A percentile compares a stretch with the other conserved stretches of the same genome.
phyloP scores from a whole-genome alignment of 352 stramenopile genomes.

The Phytopythium boreale region DNA sequence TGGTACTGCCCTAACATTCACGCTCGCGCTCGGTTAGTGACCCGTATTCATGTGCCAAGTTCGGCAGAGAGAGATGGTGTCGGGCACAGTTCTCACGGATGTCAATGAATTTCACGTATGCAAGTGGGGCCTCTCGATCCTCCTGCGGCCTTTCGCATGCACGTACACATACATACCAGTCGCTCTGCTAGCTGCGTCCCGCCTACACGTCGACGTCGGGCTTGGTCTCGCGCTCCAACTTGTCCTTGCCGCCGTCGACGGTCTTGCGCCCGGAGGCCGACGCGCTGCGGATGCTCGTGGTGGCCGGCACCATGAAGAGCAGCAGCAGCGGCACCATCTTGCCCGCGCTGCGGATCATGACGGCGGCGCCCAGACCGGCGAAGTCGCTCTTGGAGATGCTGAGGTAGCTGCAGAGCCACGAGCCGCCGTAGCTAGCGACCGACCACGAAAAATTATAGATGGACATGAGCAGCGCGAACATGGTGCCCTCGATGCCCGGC shows the following conservation, averaged over 20 bases:
- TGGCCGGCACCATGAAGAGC: conserved; percentile 71
- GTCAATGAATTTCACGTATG: no score
- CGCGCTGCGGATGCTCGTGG: conserved; percentile 62
- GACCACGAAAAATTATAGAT: conserved; percentile 88
- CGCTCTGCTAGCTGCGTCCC: background rate
- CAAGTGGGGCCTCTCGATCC: no score
- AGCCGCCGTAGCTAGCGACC: conserved; percentile 67
- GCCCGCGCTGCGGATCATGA: conserved; percentile 51
- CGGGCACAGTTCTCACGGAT: no score
- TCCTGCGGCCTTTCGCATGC: conserved; percentile 4
- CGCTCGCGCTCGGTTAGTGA: no score
- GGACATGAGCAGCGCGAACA: conserved; percentile 93
- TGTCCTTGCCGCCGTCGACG: conserved; percentile 5
- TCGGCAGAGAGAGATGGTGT: no score
- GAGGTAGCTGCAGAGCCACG: conserved; percentile 74
- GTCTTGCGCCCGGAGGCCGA: conserved; percentile 30
- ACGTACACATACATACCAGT: conserved; percentile 15
- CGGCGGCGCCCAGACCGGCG: conserved; percentile 44
- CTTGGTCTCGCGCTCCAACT: conserved; percentile 24
- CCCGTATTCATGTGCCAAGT: no score
- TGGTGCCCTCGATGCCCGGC: conserved; percentile 93
- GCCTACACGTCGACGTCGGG: conserved; percentile 17
- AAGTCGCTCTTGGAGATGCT: conserved; percentile 78
- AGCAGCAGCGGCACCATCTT: conserved; percentile 73
- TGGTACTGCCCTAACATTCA: no score